These are phyloP conservation scores for Phytophthora sansomeana DNA, from an alignment of 352 stramenopile species.

Conservation along the genomic window DNA sequence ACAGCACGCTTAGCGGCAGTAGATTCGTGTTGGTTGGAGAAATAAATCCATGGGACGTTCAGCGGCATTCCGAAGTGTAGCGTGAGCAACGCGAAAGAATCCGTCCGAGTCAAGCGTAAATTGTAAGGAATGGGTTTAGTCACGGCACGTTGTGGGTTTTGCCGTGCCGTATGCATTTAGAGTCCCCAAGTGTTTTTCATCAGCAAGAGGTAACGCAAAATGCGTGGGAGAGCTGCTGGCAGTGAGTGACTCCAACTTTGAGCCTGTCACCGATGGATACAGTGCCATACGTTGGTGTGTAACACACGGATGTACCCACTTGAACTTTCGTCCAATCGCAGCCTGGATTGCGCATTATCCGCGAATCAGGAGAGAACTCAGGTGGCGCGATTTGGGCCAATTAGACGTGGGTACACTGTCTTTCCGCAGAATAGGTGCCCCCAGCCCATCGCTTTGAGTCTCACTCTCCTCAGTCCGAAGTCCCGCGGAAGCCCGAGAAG, in stretches of 20 bases:
- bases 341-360: neutral
- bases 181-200: too few species aligned
- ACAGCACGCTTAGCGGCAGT: constrained; percentile 10
- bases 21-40: constrained; percentile 29
- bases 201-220: too few species aligned
- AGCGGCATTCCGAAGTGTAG: neutral
- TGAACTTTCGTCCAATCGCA: constrained; percentile 15
- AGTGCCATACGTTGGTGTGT: neutral
- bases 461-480: constrained; percentile 36
- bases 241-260: neutral
- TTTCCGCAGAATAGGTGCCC: constrained; percentile 25
- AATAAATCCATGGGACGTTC: constrained; percentile 26
- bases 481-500: constrained; percentile 15
- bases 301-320: constrained; percentile 13
- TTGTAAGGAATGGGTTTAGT: too few species aligned
- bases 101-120: neutral
- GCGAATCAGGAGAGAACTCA: constrained; percentile 31
- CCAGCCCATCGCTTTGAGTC: constrained; percentile 12
- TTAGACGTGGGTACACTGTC: constrained; percentile 35
- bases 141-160: too few species aligned
- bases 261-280: too few species aligned
- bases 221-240: constrained; percentile 7
- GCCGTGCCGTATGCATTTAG: too few species aligned
- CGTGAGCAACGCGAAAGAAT: constrained; percentile 29
- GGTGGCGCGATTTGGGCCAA: constrained; percentile 27